Percentiles rank a stretch among this genome's conserved stretches.
These are phyloP conservation scores for Kodamaea kakaduensis DNA, from an alignment of 805 yeast species.

Conservation along the genomic window DNA sequence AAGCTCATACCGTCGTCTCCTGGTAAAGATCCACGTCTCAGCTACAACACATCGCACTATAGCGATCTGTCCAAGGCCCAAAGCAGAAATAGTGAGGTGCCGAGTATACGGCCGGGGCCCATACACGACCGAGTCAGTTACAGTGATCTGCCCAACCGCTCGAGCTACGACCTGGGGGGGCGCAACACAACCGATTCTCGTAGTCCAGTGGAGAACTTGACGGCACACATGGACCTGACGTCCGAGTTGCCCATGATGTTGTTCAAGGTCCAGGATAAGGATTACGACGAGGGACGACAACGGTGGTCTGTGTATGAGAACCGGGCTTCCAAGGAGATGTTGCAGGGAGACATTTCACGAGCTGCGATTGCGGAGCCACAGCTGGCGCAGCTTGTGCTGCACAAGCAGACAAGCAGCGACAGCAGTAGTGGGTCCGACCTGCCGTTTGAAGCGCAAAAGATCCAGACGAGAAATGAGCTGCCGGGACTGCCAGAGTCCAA, in stretches of 20 bases:
- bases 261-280: constrained; percentile 28
- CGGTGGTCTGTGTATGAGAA: constrained; percentile 25
- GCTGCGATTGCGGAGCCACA: constrained; percentile 7
- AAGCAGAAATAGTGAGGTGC: no score
- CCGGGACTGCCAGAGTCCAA: constrained; percentile 3
- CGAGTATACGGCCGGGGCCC: no score
- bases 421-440: constrained; percentile 5
- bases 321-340: constrained; percentile 9
- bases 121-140: no score
- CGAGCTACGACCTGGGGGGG: background rate
- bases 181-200: constrained; percentile 3
- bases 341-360: background rate
- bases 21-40: background rate
- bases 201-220: constrained; percentile 14
- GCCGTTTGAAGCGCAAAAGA: constrained; percentile 1
- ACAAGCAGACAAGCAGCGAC: constrained; percentile 2
- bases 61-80: background rate
- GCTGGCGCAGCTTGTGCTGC: constrained; percentile 4
- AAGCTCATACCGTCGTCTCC: constrained; percentile 15
- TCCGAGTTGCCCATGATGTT: constrained; percentile 27
- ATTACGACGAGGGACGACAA: constrained; percentile 20
- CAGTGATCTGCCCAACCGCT: background rate
- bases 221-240: constrained; percentile 26
- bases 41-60: constrained; percentile 1
- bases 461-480: no score